Evolutionary conservation across 2,329 filamentous ascomycete genomes (phyloP).

Genomic region (Mariannaea sp.): DNA sequence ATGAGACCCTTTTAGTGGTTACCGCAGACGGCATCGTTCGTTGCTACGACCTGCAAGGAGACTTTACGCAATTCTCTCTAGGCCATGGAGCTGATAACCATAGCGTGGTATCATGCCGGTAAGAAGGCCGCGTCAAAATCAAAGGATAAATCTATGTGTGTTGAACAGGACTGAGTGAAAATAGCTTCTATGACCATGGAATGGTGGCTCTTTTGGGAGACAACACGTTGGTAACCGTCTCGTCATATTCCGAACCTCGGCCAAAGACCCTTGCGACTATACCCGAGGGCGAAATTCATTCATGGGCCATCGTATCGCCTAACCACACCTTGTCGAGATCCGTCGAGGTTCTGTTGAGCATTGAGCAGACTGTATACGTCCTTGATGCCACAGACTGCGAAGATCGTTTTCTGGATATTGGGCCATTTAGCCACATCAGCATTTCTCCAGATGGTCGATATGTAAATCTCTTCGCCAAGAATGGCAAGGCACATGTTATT

Average conservation of each 20-base stretch:
- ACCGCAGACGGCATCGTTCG: slow-evolving; percentile 88
- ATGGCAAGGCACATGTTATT: slow-evolving; percentile 88
- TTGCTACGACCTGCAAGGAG: slow-evolving; percentile 90
- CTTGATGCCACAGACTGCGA: slow-evolving; percentile 89
- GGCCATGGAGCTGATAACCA: slow-evolving; percentile 88
- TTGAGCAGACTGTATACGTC: slow-evolving; percentile 81
- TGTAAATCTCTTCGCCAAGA: slow-evolving; percentile 82
- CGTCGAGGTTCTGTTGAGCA: slow-evolving; percentile 88
- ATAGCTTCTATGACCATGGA: slow-evolving; percentile 81
- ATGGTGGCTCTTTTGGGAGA: slow-evolving; percentile 91
- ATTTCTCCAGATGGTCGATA: slow-evolving; percentile 91
- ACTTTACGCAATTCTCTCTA: slow-evolving; percentile 92
- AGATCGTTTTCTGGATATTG: slow-evolving; percentile 87
- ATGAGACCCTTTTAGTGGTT: slow-evolving; percentile 88
- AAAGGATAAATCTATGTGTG: too few species aligned
- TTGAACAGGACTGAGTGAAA: slow-evolving; percentile 5
- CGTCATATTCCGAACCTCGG: slow-evolving; percentile 86
- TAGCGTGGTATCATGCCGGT: slow-evolving; percentile 82
- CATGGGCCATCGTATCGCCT: slow-evolving; percentile 89
- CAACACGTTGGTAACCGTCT: slow-evolving; percentile 85
- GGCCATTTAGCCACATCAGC: slow-evolving; percentile 87
- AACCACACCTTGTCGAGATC: slow-evolving; percentile 87
- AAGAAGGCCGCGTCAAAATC: too few species aligned
- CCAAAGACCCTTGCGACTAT: slow-evolving; percentile 79
- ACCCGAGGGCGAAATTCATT: slow-evolving; percentile 78